Evolutionary conservation across 306 rosid genomes (phyloP), one percentile per base, ranked within the genome.

Genomic region (Quercus aquifolioides): DNA sequence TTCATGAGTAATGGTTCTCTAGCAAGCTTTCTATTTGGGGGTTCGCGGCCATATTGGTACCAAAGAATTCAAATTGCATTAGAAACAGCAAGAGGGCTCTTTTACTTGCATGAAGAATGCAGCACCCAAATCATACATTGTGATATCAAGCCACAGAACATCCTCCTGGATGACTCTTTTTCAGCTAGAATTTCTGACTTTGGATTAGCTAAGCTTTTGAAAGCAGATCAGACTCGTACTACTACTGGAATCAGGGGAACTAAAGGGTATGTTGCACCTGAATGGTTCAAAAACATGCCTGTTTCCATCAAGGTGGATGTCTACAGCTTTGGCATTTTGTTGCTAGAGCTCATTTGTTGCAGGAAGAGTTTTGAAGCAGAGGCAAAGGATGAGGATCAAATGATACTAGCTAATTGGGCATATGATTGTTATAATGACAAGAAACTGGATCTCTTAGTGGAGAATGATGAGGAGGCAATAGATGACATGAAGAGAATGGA

Each of bases 111-210:
- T 19, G 87, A 86, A 74, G 89, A 86, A 46, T 83, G 85, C 55
- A 65, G 5, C 76, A 69, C 79, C 2, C 83, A 78, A 30, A 86
- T 75, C 73, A 78, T 80, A 21, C 89, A 83, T 6, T 86, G 85
- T 8, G 87, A 84, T 51, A 84, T 80, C 65, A 84, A 84, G 79
- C 87, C 84, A 19, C 84, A 84, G 20, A 84, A 80, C 83, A 86
- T 86, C 33, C 87, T 83, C 77, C 83, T 86, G 0, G 84, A 86
- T 28, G 87, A 81, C 5, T 9, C 57, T 19, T 87, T 38, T 76
- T 60, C 62, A 26, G 84, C 84, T 5, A 67, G 60, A 41, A 84
- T 81, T 9, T 49, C 86, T 8, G 90, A 87, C 65, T 84, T 87
- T 2, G 87, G 84, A 33, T 31, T 78, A 77, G 82, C 84, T 3